Conservation (phyloP, 306 rosid species). For the Mucuna pruriens region DNA sequence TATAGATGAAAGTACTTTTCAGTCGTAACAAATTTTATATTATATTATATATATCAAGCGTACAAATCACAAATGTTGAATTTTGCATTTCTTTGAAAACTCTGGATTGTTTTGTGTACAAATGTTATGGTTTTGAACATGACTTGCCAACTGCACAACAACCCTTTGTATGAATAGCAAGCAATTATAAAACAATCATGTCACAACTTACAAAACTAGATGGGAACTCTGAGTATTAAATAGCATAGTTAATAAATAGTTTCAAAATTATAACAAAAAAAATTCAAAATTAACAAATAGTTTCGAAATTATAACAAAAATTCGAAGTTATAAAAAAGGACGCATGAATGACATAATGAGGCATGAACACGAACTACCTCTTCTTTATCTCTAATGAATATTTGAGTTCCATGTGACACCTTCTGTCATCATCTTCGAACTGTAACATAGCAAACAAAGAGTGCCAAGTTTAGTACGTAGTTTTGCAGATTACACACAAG, state of each 20-base stretch:
- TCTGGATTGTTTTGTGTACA: constrained; percentile 1
- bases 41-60: too few relatives aligned
- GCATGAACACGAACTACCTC: constrained; percentile 25
- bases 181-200: background rate
- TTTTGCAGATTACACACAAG: background rate
- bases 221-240: background rate
- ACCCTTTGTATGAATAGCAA: background rate
- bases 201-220: background rate
- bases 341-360: background rate
- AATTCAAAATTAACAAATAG: background rate
- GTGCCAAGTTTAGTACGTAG: background rate
- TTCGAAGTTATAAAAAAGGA: background rate
- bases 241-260: background rate
- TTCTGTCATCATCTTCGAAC: constrained; percentile 57
- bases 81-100: background rate
- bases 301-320: background rate
- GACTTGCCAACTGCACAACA: constrained; percentile 1
- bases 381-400: constrained; percentile 52
- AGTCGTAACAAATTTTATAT: too few relatives aligned
- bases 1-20: constrained; percentile 4
- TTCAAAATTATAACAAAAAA: background rate
- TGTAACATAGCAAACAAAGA: constrained; percentile 39
- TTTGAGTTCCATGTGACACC: constrained; percentile 55
- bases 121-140: background rate
- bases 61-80: background rate